These are phyloP conservation scores for Penicillium palitans DNA, from an alignment of 2,329 filamentous ascomycete genomes.

Conservation along the genomic window DNA sequence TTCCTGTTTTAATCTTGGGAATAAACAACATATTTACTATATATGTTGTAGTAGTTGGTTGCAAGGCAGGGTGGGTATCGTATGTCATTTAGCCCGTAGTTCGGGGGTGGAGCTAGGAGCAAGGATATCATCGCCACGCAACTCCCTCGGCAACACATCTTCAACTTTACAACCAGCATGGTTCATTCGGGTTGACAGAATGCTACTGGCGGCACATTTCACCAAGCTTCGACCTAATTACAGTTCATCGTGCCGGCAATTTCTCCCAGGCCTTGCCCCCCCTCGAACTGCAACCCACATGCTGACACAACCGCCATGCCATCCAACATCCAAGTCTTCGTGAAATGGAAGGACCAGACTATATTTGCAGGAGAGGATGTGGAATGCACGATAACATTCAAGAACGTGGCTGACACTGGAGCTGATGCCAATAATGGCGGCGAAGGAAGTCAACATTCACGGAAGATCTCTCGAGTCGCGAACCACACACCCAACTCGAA, in stretches of 20 bases:
- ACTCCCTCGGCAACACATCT: constrained; percentile 18
- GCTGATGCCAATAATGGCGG: constrained; percentile 32
- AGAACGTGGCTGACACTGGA: constrained; percentile 65
- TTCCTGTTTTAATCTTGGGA: no score
- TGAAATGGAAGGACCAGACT: constrained; percentile 89
- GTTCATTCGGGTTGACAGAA: constrained; percentile 27
- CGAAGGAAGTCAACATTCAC: constrained; percentile 35
- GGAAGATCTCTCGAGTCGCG: constrained; percentile 40
- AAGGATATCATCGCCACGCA: constrained; percentile 15
- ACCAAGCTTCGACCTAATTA: constrained; percentile 10
- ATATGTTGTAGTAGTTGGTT: no score
- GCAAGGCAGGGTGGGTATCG: not conserved
- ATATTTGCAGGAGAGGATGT: constrained; percentile 97
- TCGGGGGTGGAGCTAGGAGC: constrained; percentile 9
- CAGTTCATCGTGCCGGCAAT: constrained; percentile 10
- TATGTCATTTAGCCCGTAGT: constrained; percentile 8
- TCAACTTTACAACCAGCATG: constrained; percentile 21
- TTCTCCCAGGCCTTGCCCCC: constrained; percentile 13
- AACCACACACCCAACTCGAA: constrained; percentile 33
- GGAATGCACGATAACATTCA: constrained; percentile 94
- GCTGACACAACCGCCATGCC: constrained; percentile 45
- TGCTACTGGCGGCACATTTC: constrained; percentile 27
- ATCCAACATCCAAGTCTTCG: constrained; percentile 88
- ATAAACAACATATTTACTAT: not conserved
- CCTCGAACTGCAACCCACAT: constrained; percentile 27